Evolutionary conservation across 768 basidiomycete species (phyloP).

Genomic region (Lactarius hengduanensis): DNA sequence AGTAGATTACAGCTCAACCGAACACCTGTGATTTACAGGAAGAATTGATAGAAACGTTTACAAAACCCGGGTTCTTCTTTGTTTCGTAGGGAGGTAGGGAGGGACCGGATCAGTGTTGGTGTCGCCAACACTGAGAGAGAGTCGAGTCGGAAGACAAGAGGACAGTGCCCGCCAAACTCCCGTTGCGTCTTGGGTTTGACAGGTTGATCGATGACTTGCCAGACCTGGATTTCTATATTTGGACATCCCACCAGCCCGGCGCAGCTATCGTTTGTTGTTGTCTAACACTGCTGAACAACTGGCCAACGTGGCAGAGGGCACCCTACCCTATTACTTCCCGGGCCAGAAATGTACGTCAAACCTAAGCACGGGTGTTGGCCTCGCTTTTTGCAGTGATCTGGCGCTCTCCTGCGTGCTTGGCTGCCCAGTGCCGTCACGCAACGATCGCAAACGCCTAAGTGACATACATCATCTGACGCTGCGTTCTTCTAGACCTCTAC

Average conservation of each 20-base stretch:
- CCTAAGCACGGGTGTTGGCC: background rate
- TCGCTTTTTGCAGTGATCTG: constrained; percentile 5
- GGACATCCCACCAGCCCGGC: constrained; percentile 18
- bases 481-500: constrained; percentile 6
- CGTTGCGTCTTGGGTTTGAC: constrained; percentile 12
- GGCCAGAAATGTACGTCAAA: constrained; percentile 25
- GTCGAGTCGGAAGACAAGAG: background rate
- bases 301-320: constrained; percentile 11
- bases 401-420: background rate
- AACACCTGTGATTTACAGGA: constrained; percentile 5
- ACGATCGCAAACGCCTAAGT: constrained; percentile 20
- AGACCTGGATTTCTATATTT: background rate
- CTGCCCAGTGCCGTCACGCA: constrained; percentile 12
- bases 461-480: constrained; percentile 14
- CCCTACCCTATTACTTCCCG: constrained; percentile 5
- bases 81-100: background rate
- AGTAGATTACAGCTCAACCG: constrained; percentile 25
- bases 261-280: background rate
- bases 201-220: constrained; percentile 16
- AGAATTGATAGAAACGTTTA: constrained; percentile 15
- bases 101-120: constrained; percentile 11
- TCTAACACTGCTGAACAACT: background rate
- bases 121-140: background rate
- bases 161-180: constrained; percentile 12
- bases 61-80: background rate